Conservation (phyloP, 2,329 filamentous ascomycete genomes). For the Penicillium palitans region DNA sequence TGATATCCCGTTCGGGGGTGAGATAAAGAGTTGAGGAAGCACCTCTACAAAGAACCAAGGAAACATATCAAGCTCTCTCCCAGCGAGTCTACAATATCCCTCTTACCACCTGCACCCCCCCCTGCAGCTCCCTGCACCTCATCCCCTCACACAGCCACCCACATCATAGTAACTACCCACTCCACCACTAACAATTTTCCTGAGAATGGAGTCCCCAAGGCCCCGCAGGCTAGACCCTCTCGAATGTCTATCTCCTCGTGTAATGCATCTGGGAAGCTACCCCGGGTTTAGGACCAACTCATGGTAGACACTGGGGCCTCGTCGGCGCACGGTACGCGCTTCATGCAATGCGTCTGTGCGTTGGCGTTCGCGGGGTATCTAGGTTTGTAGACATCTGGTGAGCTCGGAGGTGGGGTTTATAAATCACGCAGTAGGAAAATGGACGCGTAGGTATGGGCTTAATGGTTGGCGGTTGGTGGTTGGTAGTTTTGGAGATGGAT, state of each 20-base stretch:
- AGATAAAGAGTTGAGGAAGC: too few relatives aligned
- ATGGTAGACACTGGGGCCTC: background rate
- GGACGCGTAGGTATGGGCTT: background rate
- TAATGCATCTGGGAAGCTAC: background rate
- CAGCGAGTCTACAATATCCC: background rate
- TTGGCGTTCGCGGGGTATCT: slow-evolving; percentile 5
- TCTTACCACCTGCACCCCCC: background rate
- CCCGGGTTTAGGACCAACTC: background rate
- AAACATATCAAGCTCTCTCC: background rate
- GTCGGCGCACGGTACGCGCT: background rate
- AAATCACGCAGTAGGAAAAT: background rate
- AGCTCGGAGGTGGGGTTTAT: background rate
- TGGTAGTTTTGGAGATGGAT: background rate
- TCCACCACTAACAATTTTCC: background rate
- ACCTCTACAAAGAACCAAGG: background rate
- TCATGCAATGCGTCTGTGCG: background rate
- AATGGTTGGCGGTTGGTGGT: background rate
- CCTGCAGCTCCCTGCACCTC: background rate
- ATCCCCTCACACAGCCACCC: slow-evolving; percentile 1
- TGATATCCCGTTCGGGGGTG: background rate
- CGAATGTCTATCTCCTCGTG: background rate
- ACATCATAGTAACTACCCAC: background rate
- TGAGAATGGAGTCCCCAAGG: background rate
- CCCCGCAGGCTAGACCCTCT: background rate
- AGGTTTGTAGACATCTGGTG: background rate